Conservation (phyloP, 2,329 filamentous ascomycete genomes). For the Claviceps quebecensis region DNA sequence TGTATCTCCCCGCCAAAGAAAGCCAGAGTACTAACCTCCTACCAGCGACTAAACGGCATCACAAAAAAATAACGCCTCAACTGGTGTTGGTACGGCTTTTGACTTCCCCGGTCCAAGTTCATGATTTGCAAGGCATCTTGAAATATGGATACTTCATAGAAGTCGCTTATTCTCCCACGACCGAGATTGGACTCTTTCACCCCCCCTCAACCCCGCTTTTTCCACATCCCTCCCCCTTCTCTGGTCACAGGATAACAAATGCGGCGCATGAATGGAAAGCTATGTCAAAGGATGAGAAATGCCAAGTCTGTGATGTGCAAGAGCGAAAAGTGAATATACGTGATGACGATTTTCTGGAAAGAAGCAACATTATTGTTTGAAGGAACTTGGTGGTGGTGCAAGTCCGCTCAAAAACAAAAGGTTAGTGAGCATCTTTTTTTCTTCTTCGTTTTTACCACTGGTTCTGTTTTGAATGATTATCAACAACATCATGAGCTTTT, state of each 20-base stretch:
- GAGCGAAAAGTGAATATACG: neutral
- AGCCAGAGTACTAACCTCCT: conserved; percentile 22
- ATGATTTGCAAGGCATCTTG: conserved; percentile 25
- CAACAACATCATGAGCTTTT: conserved; percentile 48
- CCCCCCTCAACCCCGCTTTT: neutral
- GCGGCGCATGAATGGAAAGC: conserved; percentile 15
- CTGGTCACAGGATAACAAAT: conserved; percentile 17
- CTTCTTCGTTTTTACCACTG: conserved; percentile 1
- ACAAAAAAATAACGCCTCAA: conserved; percentile 13
- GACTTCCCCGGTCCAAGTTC: conserved; percentile 30
- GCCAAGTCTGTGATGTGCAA: neutral
- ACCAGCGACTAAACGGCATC: conserved; percentile 37
- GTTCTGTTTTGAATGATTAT: conserved; percentile 36
- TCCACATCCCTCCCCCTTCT: conserved; percentile 7
- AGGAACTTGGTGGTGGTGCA: neutral
- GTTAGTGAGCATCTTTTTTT: neutral
- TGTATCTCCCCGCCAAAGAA: too few species aligned
- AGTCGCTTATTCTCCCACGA: conserved; percentile 24
- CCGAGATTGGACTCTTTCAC: conserved; percentile 14
- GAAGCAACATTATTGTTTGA: neutral
- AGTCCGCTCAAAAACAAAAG: neutral
- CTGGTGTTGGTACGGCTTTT: conserved; percentile 25
- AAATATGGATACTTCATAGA: conserved; percentile 28
- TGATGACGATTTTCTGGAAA: too few species aligned
- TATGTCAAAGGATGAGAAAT: conserved; percentile 6